phyloP scores from a whole-genome alignment of 1,284 basidiomycete genomes.

The Irpex sp. region DNA sequence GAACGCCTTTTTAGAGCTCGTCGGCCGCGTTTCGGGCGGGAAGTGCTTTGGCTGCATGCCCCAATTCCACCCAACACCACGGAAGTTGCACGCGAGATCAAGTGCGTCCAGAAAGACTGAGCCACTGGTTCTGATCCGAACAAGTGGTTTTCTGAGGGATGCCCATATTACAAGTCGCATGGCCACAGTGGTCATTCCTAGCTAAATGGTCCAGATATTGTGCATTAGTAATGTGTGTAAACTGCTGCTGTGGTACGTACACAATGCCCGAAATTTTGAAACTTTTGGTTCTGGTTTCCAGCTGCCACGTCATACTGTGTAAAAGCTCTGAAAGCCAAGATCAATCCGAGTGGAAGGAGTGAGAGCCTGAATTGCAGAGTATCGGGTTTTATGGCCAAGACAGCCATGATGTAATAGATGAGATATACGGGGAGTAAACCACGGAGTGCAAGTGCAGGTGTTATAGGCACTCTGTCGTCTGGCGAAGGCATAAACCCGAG shows the following conservation, averaged over 20 bases:
- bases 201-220: slow-evolving; percentile 2
- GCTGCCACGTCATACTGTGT: slow-evolving; percentile 3
- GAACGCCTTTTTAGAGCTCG: slow-evolving; percentile 34
- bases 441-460: neutral
- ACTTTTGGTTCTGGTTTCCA: slow-evolving; percentile 1
- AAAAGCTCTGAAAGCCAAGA: neutral
- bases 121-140: slow-evolving; percentile 11
- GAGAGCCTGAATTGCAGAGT: neutral
- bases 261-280: slow-evolving; percentile 29
- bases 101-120: slow-evolving; percentile 34
- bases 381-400: neutral
- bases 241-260: slow-evolving; percentile 28
- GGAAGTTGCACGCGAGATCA: slow-evolving; percentile 43
- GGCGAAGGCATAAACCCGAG: slow-evolving; percentile 4
- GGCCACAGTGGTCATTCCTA: slow-evolving; percentile 12
- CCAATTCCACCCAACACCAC: slow-evolving; percentile 57
- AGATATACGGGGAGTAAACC: slow-evolving; percentile 4
- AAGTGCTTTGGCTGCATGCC: slow-evolving; percentile 35
- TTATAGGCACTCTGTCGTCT: slow-evolving; percentile 2
- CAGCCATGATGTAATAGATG: neutral
- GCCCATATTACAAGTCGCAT: slow-evolving; percentile 19
- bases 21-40: slow-evolving; percentile 38
- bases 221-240: neutral
- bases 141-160: slow-evolving; percentile 11
- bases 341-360: slow-evolving; percentile 2